Percentiles rank a stretch among this genome's conserved stretches.
Evolutionary conservation across 148 eudicot species (phyloP).

Genomic region (Linanthus parryae): DNA sequence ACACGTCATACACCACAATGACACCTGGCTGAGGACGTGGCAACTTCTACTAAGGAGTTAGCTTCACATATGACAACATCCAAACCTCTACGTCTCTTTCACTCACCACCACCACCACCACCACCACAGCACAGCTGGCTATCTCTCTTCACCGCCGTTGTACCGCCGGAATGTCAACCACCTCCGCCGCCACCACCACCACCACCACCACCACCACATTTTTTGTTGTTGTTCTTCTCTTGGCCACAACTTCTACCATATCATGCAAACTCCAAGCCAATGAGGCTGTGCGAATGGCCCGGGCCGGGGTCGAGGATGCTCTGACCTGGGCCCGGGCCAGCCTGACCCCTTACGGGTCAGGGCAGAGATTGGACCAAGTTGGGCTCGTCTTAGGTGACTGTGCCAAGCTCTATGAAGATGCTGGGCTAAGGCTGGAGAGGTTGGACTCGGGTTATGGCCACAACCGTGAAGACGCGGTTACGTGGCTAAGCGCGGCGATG

Average conservation of each 20-base stretch:
- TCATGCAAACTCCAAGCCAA: slow-evolving; percentile 20
- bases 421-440: slow-evolving; percentile 32
- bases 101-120: too few relatives aligned
- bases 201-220: slow-evolving; percentile 6
- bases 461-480: slow-evolving; percentile 36
- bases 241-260: slow-evolving; percentile 11
- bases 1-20: too few relatives aligned
- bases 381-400: slow-evolving; percentile 42
- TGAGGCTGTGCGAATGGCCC: slow-evolving; percentile 29
- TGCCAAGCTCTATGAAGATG: slow-evolving; percentile 48
- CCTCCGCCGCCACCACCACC: slow-evolving; percentile 16
- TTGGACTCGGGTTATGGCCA: slow-evolving; percentile 15
- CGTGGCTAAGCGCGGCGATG: slow-evolving; percentile 59
- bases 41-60: too few relatives aligned
- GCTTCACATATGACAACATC: too few relatives aligned
- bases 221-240: slow-evolving; percentile 6
- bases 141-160: not conserved
- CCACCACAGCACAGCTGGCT: too few relatives aligned
- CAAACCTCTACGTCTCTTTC: too few relatives aligned
- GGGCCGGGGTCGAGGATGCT: slow-evolving; percentile 25
- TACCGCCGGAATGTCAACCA: not conserved
- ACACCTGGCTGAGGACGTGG: too few relatives aligned
- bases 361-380: not conserved
- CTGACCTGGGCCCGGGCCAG: slow-evolving; percentile 23
- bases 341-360: not conserved